Conservation (phyloP, 192 early-diverging fungal genomes). For the Entrophospora sp. region DNA sequence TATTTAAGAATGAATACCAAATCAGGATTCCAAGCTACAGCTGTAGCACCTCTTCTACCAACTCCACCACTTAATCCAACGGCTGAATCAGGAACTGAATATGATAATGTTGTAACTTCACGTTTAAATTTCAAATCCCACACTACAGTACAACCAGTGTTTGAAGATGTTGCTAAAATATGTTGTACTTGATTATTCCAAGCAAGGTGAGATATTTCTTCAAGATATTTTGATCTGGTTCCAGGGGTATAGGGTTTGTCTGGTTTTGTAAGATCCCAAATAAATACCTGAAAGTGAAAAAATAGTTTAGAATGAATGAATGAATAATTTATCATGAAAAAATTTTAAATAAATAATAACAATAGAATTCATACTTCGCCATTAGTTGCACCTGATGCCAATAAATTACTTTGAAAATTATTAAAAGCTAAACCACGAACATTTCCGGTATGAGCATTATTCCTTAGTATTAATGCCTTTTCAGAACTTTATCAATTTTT, state of each 20-base stretch:
- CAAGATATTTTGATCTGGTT: constrained; percentile 67
- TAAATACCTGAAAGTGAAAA: constrained; percentile 54
- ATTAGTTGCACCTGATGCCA: constrained; percentile 81
- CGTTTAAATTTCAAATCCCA: constrained; percentile 88
- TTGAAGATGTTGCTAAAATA: constrained; percentile 85
- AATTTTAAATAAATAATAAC: not conserved
- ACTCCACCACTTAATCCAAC: constrained; percentile 31
- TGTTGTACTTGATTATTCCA: constrained; percentile 91
- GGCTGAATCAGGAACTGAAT: constrained; percentile 37
- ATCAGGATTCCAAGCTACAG: constrained; percentile 87
- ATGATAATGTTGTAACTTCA: constrained; percentile 70
- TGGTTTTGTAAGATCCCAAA: constrained; percentile 90
- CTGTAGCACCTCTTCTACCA: constrained; percentile 67
- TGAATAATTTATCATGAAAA: not conserved
- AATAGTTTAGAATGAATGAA: not conserved
- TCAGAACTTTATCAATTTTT: constrained; percentile 35
- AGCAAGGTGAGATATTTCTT: constrained; percentile 82
- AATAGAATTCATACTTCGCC: too few species aligned
- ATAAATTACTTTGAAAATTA: constrained; percentile 68
- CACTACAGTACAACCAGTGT: constrained; percentile 89
- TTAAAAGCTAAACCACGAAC: constrained; percentile 91
- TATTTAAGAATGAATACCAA: constrained; percentile 45
- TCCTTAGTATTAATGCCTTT: constrained; percentile 50
- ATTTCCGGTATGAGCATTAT: constrained; percentile 72
- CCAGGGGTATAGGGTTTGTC: constrained; percentile 87